A percentile compares a stretch with the other conserved stretches of the same genome.
Evolutionary conservation across 495 filamentous ascomycete genomes (phyloP).

Genomic region (Aspergillus leporis): DNA sequence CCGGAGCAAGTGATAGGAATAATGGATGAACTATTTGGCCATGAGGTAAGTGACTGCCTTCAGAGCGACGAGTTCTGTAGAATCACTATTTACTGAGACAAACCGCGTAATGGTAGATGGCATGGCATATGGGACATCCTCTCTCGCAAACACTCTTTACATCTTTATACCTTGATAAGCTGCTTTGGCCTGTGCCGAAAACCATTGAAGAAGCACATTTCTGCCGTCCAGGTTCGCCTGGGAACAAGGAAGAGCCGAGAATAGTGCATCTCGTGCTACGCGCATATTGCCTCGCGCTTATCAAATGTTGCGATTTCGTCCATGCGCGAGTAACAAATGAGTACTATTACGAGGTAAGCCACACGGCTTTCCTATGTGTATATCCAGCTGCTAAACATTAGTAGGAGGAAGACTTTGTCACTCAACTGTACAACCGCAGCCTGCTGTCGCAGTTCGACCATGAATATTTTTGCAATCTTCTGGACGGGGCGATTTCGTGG

Average conservation of each 20-base stretch:
- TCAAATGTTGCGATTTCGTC: conserved; percentile 82
- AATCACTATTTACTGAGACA: conserved; percentile 21
- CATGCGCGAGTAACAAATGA: conserved; percentile 71
- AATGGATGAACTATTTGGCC: conserved; percentile 89
- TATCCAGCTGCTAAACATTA: conserved; percentile 10
- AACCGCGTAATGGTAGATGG: conserved; percentile 61
- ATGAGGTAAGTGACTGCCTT: conserved; percentile 61
- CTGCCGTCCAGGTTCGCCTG: conserved; percentile 39
- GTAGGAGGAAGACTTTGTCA: conserved; percentile 95
- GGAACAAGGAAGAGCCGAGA: conserved; percentile 35
- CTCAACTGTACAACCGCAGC: conserved; percentile 79
- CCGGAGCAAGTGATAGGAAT: conserved; percentile 86
- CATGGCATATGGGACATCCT: conserved; percentile 93
- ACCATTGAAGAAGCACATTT: conserved; percentile 73
- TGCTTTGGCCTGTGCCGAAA: conserved; percentile 70
- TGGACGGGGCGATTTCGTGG: conserved; percentile 60
- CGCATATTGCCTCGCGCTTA: conserved; percentile 80
- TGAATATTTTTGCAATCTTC: conserved; percentile 54
- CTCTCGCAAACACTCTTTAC: conserved; percentile 94
- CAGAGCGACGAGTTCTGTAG: background rate
- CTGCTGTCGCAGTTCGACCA: conserved; percentile 65
- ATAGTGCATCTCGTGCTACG: conserved; percentile 69
- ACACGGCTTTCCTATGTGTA: conserved; percentile 5
- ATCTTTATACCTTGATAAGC: conserved; percentile 85
- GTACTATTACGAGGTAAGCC: conserved; percentile 80